Evolutionary conservation across 768 basidiomycete genomes (phyloP).

Genomic region (Termitomyces sp.): DNA sequence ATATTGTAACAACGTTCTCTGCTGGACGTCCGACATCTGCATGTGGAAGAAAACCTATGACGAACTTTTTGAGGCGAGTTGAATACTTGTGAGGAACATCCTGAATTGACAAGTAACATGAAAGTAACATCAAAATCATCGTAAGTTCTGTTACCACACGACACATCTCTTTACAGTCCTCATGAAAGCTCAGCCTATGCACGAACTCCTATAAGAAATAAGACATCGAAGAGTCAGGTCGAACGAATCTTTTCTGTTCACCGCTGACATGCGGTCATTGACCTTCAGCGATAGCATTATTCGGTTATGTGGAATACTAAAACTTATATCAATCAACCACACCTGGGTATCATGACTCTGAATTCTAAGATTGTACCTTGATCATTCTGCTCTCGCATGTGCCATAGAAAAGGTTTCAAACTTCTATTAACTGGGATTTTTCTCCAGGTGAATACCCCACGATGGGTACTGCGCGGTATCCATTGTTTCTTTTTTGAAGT

Average conservation of each 20-base stretch:
- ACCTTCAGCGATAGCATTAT: no score
- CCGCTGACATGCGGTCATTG: neutral
- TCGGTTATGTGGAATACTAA: no score
- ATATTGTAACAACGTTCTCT: neutral
- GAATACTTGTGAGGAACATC: neutral
- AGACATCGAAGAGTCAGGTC: neutral
- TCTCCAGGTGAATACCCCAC: neutral
- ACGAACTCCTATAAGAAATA: neutral
- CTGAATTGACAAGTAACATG: neutral
- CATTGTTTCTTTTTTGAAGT: neutral
- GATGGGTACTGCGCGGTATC: neutral
- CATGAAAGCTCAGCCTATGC: neutral
- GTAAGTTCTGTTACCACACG: no score
- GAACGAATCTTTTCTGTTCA: neutral
- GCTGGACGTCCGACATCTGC: neutral
- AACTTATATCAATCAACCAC: neutral
- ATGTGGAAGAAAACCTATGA: neutral
- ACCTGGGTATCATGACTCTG: no score
- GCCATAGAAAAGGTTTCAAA: neutral
- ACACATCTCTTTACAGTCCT: neutral
- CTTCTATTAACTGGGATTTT: neutral
- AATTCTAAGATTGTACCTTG: neutral
- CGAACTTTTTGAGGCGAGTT: neutral
- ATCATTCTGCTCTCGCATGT: neutral
- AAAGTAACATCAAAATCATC: neutral